Conservation (phyloP, 208 protist species). For the Leptomonas pyrrhocoris region DNA sequence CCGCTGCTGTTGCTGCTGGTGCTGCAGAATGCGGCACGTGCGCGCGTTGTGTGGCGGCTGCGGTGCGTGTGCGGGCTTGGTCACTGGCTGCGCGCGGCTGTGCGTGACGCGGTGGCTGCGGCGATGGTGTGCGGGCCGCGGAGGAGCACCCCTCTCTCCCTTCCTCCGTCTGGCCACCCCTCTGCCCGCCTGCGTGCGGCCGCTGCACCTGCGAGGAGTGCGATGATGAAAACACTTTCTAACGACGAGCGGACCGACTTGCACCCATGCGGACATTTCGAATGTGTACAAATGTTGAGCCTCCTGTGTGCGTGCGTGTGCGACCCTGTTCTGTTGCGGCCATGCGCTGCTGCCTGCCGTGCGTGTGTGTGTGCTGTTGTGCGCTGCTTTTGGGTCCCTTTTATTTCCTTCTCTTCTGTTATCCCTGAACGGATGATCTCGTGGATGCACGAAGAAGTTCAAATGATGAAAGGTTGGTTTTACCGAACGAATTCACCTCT, state of each 20-base stretch:
- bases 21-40: no score
- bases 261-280: slow-evolving; percentile 32
- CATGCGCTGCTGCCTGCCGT: no score
- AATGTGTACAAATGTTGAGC: slow-evolving; percentile 43
- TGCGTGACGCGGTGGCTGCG: neutral
- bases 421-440: no score
- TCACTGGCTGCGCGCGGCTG: neutral
- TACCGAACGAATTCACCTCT: no score
- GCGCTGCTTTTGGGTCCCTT: neutral
- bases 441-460: no score
- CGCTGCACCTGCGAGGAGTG: neutral
- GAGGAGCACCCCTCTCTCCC: neutral
- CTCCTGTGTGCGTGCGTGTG: neutral
- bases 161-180: no score
- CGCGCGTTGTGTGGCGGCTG: neutral
- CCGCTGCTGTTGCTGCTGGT: no score
- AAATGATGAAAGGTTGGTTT: no score
- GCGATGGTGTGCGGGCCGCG: neutral
- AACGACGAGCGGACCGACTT: slow-evolving; percentile 39
- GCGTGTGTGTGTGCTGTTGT: no score
- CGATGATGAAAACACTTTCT: slow-evolving; percentile 36
- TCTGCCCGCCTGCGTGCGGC: neutral
- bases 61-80: neutral
- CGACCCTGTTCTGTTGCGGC: neutral
- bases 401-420: no score